These are phyloP conservation scores for Leptographium wingfieldii DNA, from an alignment of 2,329 filamentous ascomycete genomes.

Conservation along the genomic window DNA sequence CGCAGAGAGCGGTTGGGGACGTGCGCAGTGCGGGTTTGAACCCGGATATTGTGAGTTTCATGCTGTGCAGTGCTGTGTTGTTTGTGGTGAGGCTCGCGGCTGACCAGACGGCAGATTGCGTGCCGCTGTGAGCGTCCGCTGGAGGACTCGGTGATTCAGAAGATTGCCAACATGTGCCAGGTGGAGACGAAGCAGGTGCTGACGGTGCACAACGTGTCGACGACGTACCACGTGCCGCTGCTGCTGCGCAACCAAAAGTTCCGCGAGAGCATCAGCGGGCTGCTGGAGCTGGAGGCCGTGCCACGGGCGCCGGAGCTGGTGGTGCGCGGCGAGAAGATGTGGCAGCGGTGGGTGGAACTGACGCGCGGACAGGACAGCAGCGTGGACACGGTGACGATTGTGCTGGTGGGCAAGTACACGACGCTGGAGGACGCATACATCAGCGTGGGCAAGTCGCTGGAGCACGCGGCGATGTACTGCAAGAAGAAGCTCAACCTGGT, in stretches of 20 bases:
- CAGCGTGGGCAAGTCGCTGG: constrained; percentile 63
- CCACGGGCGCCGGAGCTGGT: constrained; percentile 39
- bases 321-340: constrained; percentile 56
- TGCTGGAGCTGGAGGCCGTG: constrained; percentile 53
- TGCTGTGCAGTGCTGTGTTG: not conserved
- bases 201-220: constrained; percentile 77
- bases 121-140: constrained; percentile 78
- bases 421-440: constrained; percentile 78
- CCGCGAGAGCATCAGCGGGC: constrained; percentile 28
- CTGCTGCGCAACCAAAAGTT: constrained; percentile 75
- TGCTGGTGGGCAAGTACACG: constrained; percentile 85
- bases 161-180: constrained; percentile 84
- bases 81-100: not conserved
- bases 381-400: constrained; percentile 63
- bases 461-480: constrained; percentile 85
- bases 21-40: constrained; percentile 68
- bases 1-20: constrained; percentile 77
- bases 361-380: constrained; percentile 36
- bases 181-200: constrained; percentile 77
- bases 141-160: constrained; percentile 60
- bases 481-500: constrained; percentile 64
- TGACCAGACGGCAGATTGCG: constrained; percentile 50
- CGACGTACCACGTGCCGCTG: constrained; percentile 91
- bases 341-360: constrained; percentile 58
- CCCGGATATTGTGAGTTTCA: constrained; percentile 48